A percentile compares a stretch with the other conserved stretches of the same genome.
Conservation (phyloP, 257 asterid species). For the Solanum infundibuliforme region DNA sequence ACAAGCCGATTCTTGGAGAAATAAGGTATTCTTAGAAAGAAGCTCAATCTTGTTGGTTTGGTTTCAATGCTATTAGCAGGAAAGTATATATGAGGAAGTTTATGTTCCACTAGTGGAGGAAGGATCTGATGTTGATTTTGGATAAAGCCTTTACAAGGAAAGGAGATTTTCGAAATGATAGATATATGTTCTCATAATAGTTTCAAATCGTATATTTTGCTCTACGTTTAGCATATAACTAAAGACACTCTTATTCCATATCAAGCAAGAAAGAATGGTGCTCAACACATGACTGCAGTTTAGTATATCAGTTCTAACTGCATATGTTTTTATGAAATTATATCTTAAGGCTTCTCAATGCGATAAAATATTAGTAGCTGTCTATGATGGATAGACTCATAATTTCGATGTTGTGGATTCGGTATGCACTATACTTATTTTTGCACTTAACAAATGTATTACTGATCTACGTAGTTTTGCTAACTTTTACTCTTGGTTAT, state of each 20-base stretch:
- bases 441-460: background rate
- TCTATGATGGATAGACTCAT: background rate
- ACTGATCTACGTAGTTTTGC: background rate
- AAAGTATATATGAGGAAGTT: constrained; percentile 62
- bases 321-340: constrained; percentile 70
- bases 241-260: background rate
- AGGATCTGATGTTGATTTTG: constrained; percentile 64
- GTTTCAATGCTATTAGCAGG: background rate
- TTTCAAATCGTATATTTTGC: background rate
- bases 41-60: constrained; percentile 80
- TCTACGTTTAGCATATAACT: background rate
- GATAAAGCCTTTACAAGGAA: constrained; percentile 70
- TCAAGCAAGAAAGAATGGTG: constrained; percentile 18
- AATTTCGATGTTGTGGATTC: too few relatives aligned
- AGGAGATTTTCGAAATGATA: constrained; percentile 83
- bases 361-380: constrained; percentile 42
- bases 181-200: background rate
- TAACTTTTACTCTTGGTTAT: background rate
- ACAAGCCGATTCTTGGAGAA: constrained; percentile 65
- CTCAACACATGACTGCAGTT: constrained; percentile 37
- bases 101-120: constrained; percentile 62
- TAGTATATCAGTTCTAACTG: constrained; percentile 74
- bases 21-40: constrained; percentile 67
- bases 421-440: background rate
- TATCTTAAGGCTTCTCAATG: constrained; percentile 83